phyloP scores from a whole-genome alignment of 257 asterid species.

The Asclepias syriaca region DNA sequence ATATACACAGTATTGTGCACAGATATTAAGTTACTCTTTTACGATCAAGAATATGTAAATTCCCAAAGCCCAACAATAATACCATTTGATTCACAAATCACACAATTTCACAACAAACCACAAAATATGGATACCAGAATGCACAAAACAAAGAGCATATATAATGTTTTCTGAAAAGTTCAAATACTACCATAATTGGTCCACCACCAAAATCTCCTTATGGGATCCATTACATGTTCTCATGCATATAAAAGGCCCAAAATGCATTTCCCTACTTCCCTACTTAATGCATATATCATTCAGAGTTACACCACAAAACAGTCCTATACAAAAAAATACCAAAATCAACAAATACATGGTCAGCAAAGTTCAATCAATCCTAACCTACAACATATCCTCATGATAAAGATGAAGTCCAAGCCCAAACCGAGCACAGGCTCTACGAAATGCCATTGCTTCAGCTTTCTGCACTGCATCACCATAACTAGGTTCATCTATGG shows the following conservation, averaged over 20 bases:
- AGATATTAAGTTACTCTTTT: background rate
- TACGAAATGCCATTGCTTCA: conserved; percentile 92
- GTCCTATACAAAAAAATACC: background rate
- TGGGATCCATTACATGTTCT: background rate
- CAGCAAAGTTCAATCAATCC: background rate
- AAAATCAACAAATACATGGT: background rate
- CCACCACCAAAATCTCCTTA: background rate
- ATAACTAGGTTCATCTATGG: conserved; percentile 48
- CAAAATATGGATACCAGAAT: background rate
- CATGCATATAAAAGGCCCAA: too few species aligned
- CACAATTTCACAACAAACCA: background rate
- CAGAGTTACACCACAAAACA: background rate
- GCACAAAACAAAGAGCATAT: background rate
- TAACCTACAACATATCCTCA: conserved; percentile 54
- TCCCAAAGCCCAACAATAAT: background rate
- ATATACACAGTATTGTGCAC: background rate
- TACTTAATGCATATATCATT: background rate
- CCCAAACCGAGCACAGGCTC: conserved; percentile 93
- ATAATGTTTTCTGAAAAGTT: background rate
- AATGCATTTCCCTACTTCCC: background rate
- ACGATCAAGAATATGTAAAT: background rate
- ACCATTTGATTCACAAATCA: background rate
- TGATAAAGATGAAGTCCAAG: conserved; percentile 91
- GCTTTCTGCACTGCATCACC: conserved; percentile 84
- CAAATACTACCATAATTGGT: background rate